Base-by-base conservation (phyloP, 768 basidiomycete genomes). In the Exsudoporus frostii region DNA sequence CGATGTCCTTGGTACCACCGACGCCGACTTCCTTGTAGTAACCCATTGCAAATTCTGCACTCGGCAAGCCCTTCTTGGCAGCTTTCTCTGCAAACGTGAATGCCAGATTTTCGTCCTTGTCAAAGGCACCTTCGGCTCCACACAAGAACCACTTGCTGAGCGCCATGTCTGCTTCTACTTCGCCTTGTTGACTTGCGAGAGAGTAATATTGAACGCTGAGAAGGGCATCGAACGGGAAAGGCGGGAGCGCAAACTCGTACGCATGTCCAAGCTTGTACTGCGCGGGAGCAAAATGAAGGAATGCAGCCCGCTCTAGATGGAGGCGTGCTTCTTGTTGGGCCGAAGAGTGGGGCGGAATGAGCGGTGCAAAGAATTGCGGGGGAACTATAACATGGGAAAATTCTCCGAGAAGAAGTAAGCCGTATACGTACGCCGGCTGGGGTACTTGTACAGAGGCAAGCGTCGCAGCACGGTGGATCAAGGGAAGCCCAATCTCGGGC, bases 111-210 rank as follows among this genome's bases (percentile, higher is more conserved):
- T 97, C 93, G 67, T 95, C 91, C 70, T 93, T 92, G 36, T 90
- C 90, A 60, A 97, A 94, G 14, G 76, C 72, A 8, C 81, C 81
- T 33, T 79, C 77, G 0, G 86, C 84, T 4, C 95, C 95, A 65
- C 93, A 95, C 45, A 98, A 73, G 76, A 97, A 98, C 95, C 96
- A 98, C 71, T 97, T 98, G 69, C 84, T 86, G 48, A 98, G 79
- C 3, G 93, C 95, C 93, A 98, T 95, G 66, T 98, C 93, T 0
- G 96, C 96, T 67, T 98, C 94, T 22, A 81, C 77, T 69, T 97
- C 92, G 32, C 91, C 90, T 54, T 88, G 83, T 70, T 95, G 87
- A 51, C 84, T 86, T 0, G 90, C 92, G 13, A 89, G 74, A 8
- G 76, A 78, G 70, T 98, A 98, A 66, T 92, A 98, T 66, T 95